These are phyloP conservation scores for Hysterium pulicare DNA, from an alignment of 2,329 filamentous ascomycete genomes.

Conservation along the genomic window DNA sequence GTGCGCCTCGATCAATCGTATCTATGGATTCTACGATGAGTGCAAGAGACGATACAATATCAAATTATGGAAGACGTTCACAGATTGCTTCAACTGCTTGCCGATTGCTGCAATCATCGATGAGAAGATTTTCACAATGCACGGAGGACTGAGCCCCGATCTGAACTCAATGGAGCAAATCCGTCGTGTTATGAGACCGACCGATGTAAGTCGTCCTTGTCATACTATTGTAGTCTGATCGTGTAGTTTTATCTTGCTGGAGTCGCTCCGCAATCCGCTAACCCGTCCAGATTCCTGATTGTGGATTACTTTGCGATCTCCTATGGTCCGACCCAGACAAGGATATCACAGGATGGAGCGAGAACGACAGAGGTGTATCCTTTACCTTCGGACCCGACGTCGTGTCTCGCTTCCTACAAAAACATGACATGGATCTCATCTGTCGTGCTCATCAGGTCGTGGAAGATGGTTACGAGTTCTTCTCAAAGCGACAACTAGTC, in stretches of 20 bases:
- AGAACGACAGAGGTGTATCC: constrained; percentile 97
- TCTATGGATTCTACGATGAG: constrained; percentile 99
- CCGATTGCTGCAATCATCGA: constrained; percentile 98
- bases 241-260: constrained; percentile 30
- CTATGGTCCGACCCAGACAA: constrained; percentile 99
- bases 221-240: constrained; percentile 12
- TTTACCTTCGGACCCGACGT: constrained; percentile 99
- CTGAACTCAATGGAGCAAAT: constrained; percentile 99
- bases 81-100: constrained; percentile 98
- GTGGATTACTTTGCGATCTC: constrained; percentile 93
- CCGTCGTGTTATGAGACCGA: constrained; percentile 95
- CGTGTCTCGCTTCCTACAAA: constrained; percentile 94
- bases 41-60: constrained; percentile 99
- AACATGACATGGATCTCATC: constrained; percentile 99
- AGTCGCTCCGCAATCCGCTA: constrained; percentile 32
- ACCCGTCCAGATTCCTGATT: constrained; percentile 84
- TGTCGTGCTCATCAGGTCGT: constrained; percentile 98
- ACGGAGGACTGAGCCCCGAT: constrained; percentile 93
- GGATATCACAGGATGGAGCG: constrained; percentile 98
- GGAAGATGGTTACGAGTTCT: constrained; percentile 99
- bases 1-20: constrained; percentile 97
- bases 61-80: constrained; percentile 99
- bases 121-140: constrained; percentile 99
- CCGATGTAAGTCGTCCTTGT: constrained; percentile 70
- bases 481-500: constrained; percentile 95